These are phyloP conservation scores for Colletotrichum abscissum DNA, from an alignment of 2,329 filamentous ascomycete genomes.

Conservation along the genomic window DNA sequence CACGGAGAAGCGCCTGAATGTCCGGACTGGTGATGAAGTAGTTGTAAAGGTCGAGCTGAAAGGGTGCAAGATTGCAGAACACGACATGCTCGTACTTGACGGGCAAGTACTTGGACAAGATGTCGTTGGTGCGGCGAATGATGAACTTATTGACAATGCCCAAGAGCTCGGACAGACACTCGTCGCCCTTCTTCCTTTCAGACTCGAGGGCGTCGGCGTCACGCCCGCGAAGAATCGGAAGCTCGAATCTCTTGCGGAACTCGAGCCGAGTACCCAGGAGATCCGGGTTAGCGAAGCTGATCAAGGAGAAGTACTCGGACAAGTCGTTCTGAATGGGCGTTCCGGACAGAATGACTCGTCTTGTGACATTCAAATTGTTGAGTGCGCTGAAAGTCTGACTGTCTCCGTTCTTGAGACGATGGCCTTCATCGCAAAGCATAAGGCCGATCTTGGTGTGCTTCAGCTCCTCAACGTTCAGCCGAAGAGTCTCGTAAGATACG, in stretches of 20 bases:
- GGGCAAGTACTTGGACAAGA: slow-evolving; percentile 95
- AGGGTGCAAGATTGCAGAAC: slow-evolving; percentile 93
- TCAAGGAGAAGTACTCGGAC: slow-evolving; percentile 96
- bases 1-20: slow-evolving; percentile 89
- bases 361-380: slow-evolving; percentile 88
- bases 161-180: slow-evolving; percentile 84
- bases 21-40: slow-evolving; percentile 97
- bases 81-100: slow-evolving; percentile 99
- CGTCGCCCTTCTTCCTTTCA: slow-evolving; percentile 85
- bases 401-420: slow-evolving; percentile 96
- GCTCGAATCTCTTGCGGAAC: slow-evolving; percentile 93
- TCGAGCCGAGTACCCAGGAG: slow-evolving; percentile 89
- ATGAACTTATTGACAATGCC: slow-evolving; percentile 96
- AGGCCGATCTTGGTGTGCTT: slow-evolving; percentile 91
- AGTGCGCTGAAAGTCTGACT: slow-evolving; percentile 94
- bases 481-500: slow-evolving; percentile 95
- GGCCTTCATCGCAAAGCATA: slow-evolving; percentile 95
- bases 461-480: slow-evolving; percentile 90
- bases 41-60: slow-evolving; percentile 94
- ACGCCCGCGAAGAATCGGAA: slow-evolving; percentile 90
- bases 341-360: slow-evolving; percentile 93
- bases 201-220: slow-evolving; percentile 89
- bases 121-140: slow-evolving; percentile 97
- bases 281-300: slow-evolving; percentile 96
- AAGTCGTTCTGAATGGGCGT: slow-evolving; percentile 98